These are phyloP conservation scores for Staphylotrichum longicolle DNA, from an alignment of 495 filamentous ascomycete genomes.

Conservation along the genomic window DNA sequence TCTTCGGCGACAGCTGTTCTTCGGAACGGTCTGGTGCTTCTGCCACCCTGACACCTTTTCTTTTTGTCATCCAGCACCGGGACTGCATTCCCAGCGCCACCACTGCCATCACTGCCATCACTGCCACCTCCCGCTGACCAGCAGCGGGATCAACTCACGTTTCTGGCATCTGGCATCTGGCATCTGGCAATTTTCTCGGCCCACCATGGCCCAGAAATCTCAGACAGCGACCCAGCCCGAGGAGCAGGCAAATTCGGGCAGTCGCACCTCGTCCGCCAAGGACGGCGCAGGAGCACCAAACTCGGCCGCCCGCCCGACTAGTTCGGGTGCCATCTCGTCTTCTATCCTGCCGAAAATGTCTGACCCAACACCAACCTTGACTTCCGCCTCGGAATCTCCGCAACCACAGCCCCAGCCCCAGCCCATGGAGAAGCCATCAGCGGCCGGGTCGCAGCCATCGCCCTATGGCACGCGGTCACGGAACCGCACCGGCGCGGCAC, in stretches of 20 bases:
- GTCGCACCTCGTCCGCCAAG: conserved; percentile 31
- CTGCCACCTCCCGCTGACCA: conserved; percentile 16
- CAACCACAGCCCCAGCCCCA: conserved; percentile 22
- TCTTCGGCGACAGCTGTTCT: conserved; percentile 12
- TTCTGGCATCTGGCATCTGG: conserved; percentile 1
- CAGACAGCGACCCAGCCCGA: conserved; percentile 33
- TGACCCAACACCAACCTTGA: conserved; percentile 25
- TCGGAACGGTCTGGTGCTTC: conserved; percentile 19
- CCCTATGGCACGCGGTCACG: conserved; percentile 96
- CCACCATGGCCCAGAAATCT: conserved; percentile 36
- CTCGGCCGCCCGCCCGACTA: conserved; percentile 21
- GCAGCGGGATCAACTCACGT: conserved; percentile 4
- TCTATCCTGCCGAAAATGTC: conserved; percentile 32
- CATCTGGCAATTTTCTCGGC: conserved; percentile 3
- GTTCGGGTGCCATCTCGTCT: conserved; percentile 20
- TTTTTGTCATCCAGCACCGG: conserved; percentile 19
- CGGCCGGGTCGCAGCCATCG: conserved; percentile 48
- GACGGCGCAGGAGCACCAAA: conserved; percentile 29
- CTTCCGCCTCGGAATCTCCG: conserved; percentile 25
- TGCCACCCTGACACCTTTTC: conserved; percentile 5
- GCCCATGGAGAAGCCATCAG: conserved; percentile 44
- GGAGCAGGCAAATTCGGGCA: conserved; percentile 30
- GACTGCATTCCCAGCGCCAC: not conserved
- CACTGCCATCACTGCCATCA: not conserved
- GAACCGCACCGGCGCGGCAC: conserved; percentile 75